Percentiles rank a stretch among this genome's conserved stretches.
phyloP scores from a whole-genome alignment of 2,329 filamentous ascomycete species.

The Beauveria brongniartii region DNA sequence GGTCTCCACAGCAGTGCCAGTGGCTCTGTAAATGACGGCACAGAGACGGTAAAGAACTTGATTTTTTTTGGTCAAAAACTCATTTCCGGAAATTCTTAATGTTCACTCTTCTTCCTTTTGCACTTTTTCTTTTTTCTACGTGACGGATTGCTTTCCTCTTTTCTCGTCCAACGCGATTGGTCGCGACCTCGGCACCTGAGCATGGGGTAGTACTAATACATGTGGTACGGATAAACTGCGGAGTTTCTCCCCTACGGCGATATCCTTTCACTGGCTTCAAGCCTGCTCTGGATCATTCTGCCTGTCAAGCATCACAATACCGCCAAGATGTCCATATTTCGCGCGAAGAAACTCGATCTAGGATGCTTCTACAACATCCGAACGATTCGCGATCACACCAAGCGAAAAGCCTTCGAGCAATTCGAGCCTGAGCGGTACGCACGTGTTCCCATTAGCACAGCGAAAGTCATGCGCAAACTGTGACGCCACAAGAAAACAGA shows the following conservation, averaged over 20 bases:
- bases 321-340: slow-evolving; percentile 70
- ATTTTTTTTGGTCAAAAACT: too few relatives aligned
- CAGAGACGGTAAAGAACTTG: too few relatives aligned
- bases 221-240: neutral
- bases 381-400: slow-evolving; percentile 89
- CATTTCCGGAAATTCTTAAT: too few relatives aligned
- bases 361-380: slow-evolving; percentile 81
- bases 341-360: slow-evolving; percentile 82
- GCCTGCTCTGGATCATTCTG: neutral
- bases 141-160: too few relatives aligned
- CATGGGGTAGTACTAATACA: too few relatives aligned
- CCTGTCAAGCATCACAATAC: slow-evolving; percentile 1
- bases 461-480: neutral
- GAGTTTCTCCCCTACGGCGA: neutral
- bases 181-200: neutral
- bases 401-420: slow-evolving; percentile 85
- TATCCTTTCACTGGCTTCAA: neutral
- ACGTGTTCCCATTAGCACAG: neutral
- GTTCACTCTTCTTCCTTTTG: too few relatives aligned
- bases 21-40: too few relatives aligned
- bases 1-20: too few relatives aligned
- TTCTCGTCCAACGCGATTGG: too few relatives aligned
- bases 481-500: neutral
- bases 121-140: too few relatives aligned
- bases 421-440: slow-evolving; percentile 79